phyloP scores from a whole-genome alignment of 495 filamentous ascomycete genomes.

The Hyphodiscus hymeniophilus region DNA sequence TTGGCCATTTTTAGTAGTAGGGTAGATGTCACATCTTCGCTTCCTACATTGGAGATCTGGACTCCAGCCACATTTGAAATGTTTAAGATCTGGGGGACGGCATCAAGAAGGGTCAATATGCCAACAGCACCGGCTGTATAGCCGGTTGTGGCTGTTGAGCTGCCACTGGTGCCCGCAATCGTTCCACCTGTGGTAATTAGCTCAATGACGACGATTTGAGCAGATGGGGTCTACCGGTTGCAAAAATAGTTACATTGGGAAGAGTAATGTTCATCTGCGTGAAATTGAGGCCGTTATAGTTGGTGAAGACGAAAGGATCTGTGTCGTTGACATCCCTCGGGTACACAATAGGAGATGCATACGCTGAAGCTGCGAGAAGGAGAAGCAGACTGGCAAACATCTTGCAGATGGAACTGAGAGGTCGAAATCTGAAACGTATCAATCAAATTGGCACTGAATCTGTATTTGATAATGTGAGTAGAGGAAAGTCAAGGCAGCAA shows the following conservation, averaged over 20 bases:
- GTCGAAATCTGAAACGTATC: background rate
- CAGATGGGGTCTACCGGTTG: slow-evolving; percentile 26
- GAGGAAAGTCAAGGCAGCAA: no score
- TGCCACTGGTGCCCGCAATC: slow-evolving; percentile 35
- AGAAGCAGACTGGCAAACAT: slow-evolving; percentile 20
- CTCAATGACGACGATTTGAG: background rate
- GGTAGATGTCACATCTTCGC: slow-evolving; percentile 30
- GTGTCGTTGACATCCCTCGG: slow-evolving; percentile 15
- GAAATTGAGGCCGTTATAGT: slow-evolving; percentile 26
- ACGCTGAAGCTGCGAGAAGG: slow-evolving; percentile 20
- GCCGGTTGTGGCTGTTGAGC: slow-evolving; percentile 38
- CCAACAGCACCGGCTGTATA: slow-evolving; percentile 37
- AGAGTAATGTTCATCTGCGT: slow-evolving; percentile 36
- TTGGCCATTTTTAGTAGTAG: slow-evolving; percentile 36
- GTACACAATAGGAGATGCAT: slow-evolving; percentile 26
- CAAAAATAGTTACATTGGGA: slow-evolving; percentile 42
- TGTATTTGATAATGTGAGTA: background rate
- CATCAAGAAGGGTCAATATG: slow-evolving; percentile 28
- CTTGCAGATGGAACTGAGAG: slow-evolving; percentile 13
- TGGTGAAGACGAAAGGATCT: slow-evolving; percentile 23
- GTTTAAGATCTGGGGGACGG: slow-evolving; percentile 34
- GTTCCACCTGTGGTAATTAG: slow-evolving; percentile 27
- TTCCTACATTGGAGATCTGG: slow-evolving; percentile 31
- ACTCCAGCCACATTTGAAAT: slow-evolving; percentile 39
- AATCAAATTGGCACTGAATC: background rate